Evolutionary conservation across 768 basidiomycete genomes (phyloP).

Genomic region (Neoboletus brunneissimus): DNA sequence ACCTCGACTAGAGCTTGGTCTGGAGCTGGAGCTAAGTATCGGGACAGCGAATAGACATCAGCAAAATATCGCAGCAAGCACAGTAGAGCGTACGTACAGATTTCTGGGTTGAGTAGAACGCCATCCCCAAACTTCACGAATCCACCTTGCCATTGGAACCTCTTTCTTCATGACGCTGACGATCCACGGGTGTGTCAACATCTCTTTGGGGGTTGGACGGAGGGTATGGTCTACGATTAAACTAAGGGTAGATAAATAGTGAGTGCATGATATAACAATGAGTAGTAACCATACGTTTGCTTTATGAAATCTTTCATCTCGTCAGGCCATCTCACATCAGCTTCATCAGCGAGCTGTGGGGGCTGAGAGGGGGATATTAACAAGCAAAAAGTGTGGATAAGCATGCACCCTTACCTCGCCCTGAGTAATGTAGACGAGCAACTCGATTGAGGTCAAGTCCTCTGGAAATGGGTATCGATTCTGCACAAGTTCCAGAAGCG

Average conservation of each 20-base stretch:
- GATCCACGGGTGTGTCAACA: conserved; percentile 86
- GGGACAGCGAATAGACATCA: background rate
- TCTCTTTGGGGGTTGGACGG: conserved; percentile 79
- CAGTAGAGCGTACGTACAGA: conserved; percentile 14
- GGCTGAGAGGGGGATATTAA: conserved; percentile 46
- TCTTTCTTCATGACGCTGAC: conserved; percentile 71
- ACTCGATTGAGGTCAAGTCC: conserved; percentile 90
- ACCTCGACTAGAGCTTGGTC: conserved; percentile 32
- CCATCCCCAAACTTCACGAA: conserved; percentile 83
- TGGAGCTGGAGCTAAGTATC: conserved; percentile 21
- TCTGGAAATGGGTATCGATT: conserved; percentile 95
- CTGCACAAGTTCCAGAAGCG: conserved; percentile 88
- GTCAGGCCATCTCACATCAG: conserved; percentile 62
- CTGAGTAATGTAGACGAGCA: conserved; percentile 85
- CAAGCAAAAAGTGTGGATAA: conserved; percentile 7
- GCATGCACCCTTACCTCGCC: conserved; percentile 54
- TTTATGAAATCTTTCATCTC: conserved; percentile 92
- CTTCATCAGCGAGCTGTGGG: conserved; percentile 77
- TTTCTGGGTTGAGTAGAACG: conserved; percentile 38
- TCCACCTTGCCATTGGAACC: conserved; percentile 88
- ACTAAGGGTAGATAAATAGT: conserved; percentile 37
- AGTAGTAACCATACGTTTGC: conserved; percentile 57
- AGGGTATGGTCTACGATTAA: conserved; percentile 64
- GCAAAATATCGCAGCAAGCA: background rate
- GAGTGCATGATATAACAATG: conserved; percentile 1